Base-by-base conservation (phyloP, 768 basidiomycete species). In the Pilatotrama ljubarskyi region DNA sequence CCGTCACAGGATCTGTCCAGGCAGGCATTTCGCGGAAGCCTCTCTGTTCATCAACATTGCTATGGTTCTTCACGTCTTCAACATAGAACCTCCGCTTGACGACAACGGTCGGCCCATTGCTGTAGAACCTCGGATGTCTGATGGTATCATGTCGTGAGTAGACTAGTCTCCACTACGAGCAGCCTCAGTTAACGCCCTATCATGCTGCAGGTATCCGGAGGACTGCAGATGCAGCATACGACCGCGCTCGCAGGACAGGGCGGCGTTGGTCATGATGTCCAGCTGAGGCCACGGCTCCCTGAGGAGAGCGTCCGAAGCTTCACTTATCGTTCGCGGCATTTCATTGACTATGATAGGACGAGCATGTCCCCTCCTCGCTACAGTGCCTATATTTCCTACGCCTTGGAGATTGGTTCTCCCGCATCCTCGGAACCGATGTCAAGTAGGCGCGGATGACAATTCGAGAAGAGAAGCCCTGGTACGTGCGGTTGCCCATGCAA, bases 11-110 rank as follows among this genome's bases (percentile, higher is more conserved):
- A 56, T 59, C 6, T 68, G 67, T 25, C 65, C 67, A 0, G 67
- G 67, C 1, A 48, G 59, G 2, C 29, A 58, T 40, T 53, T 61
- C 49, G 67, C 62, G 2, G 57, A 60, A 3, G 54, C 51, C 1
- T 41, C 17, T 15, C 29, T 68, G 9, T 69, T 62, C 42, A 56
- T 68, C 26, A 36, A 41, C 11, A 32, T 61, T 14, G 61, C 63
- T 2, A 52, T 53, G 8, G 48, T 62, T 13, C 53, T 69, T 18
- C 61, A 64, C 38, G 50, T 59, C 2, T 66, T 66, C 55, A 48
- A 67, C 51, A 56, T 69, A 36, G n/a, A 35, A 0, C 54, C 58
- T 14, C 43, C 65, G 13, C 9, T 41, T 15, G 67, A 67, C 46
- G 51, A 57, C 11, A 13, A 25, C 5, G 63, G 63, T 2, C 32